Evolutionary conservation across 768 basidiomycete species (phyloP).

Genomic region (Suillus bovinus): DNA sequence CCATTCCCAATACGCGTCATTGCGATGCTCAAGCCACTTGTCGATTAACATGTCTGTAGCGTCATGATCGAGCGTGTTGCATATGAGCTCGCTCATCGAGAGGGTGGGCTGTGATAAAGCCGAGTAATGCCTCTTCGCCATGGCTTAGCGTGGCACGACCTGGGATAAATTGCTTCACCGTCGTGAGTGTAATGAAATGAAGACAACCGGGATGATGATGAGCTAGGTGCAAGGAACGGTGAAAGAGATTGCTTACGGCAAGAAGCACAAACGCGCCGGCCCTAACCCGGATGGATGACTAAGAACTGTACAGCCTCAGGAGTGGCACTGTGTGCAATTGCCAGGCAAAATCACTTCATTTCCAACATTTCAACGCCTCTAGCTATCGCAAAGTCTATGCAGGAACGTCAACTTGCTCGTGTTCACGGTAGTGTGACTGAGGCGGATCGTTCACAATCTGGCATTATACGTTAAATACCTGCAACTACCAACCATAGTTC

Average conservation of each 20-base stretch:
- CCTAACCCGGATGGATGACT: constrained; percentile 20
- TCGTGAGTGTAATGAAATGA: not conserved
- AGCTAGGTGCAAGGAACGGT: not conserved
- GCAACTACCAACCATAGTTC: constrained; percentile 9
- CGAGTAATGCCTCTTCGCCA: constrained; percentile 51
- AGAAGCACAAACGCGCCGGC: constrained; percentile 20
- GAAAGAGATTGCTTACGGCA: not conserved
- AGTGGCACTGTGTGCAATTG: too few relatives aligned
- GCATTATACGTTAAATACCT: constrained; percentile 10
- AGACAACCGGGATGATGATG: not conserved
- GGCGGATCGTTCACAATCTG: not conserved
- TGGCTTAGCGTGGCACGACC: constrained; percentile 10
- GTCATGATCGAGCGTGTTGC: constrained; percentile 76
- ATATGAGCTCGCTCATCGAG: constrained; percentile 76
- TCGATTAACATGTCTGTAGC: constrained; percentile 79
- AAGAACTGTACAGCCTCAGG: not conserved
- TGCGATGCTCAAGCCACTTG: constrained; percentile 80
- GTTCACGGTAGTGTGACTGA: not conserved
- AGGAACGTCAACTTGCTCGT: not conserved
- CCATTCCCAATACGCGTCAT: constrained; percentile 78
- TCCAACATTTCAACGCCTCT: not conserved
- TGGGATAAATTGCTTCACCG: constrained; percentile 14
- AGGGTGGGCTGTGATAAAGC: constrained; percentile 65
- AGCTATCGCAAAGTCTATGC: not conserved
- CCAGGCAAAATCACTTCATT: not conserved